Evolutionary conservation across 2,329 filamentous ascomycete species (phyloP).

Genomic region (Arthrobotrys conoides): DNA sequence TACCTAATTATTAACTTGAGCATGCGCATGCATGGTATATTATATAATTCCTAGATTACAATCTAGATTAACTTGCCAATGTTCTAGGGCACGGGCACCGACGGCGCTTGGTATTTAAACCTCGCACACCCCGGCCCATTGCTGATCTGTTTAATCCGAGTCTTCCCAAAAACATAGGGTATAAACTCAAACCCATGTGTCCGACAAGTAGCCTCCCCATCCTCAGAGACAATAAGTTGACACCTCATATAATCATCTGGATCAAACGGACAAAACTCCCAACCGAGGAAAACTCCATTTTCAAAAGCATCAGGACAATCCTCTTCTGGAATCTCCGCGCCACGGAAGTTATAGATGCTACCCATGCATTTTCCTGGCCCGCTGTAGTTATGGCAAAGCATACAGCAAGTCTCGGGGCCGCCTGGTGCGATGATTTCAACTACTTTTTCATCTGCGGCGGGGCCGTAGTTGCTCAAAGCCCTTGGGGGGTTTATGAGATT

Average conservation of each 20-base stretch:
- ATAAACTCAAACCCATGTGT: slow-evolving; percentile 7
- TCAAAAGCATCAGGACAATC: slow-evolving; percentile 7
- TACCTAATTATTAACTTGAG: no score
- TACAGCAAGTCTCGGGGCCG: slow-evolving; percentile 21
- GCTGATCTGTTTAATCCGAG: slow-evolving; percentile 5
- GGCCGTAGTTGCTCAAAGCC: not conserved
- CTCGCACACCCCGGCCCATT: slow-evolving; percentile 33
- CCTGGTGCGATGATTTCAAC: not conserved
- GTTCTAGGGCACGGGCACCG: not conserved
- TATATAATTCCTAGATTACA: no score
- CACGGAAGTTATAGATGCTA: not conserved
- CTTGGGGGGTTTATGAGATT: not conserved
- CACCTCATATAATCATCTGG: slow-evolving; percentile 10
- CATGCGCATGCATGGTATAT: no score
- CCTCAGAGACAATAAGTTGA: not conserved
- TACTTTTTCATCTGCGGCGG: not conserved
- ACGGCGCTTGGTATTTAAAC: slow-evolving; percentile 9
- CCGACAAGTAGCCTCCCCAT: slow-evolving; percentile 7
- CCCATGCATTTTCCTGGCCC: slow-evolving; percentile 18
- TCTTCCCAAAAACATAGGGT: not conserved
- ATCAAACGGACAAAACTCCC: not conserved
- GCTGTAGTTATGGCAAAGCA: slow-evolving; percentile 16
- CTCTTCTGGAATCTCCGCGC: slow-evolving; percentile 3
- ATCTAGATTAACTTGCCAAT: no score
- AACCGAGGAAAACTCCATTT: not conserved